These are phyloP conservation scores for Wilhelminamyces savonicus DNA, from an alignment of 805 yeast species.

Conservation along the genomic window DNA sequence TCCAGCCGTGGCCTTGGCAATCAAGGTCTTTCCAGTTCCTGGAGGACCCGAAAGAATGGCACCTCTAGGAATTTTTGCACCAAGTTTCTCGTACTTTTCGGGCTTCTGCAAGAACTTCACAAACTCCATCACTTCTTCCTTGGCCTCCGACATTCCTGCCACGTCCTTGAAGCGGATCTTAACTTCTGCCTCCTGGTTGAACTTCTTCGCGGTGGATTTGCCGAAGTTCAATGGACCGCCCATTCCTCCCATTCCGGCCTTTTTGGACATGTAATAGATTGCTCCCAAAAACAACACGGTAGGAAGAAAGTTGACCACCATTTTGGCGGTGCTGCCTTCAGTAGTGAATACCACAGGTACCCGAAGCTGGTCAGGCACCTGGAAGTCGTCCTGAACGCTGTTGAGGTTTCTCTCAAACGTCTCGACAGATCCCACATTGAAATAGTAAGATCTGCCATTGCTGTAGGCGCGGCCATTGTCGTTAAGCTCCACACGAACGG, in stretches of 20 bases:
- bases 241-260: slow-evolving; percentile 67
- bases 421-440: slow-evolving; percentile 86
- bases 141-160: slow-evolving; percentile 96
- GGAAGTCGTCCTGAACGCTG: slow-evolving; percentile 65
- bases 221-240: slow-evolving; percentile 83
- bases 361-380: slow-evolving; percentile 54
- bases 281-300: slow-evolving; percentile 86
- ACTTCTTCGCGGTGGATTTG: slow-evolving; percentile 82
- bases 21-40: slow-evolving; percentile 96
- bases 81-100: slow-evolving; percentile 79
- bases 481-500: slow-evolving; percentile 66
- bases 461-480: slow-evolving; percentile 48
- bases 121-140: slow-evolving; percentile 96
- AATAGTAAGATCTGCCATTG: slow-evolving; percentile 31
- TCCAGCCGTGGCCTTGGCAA: slow-evolving; percentile 98
- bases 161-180: slow-evolving; percentile 88
- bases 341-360: slow-evolving; percentile 78
- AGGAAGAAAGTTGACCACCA: slow-evolving; percentile 75
- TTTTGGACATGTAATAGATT: slow-evolving; percentile 71
- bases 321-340: slow-evolving; percentile 60
- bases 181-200: slow-evolving; percentile 87
- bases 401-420: slow-evolving; percentile 76
- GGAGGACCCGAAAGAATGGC: slow-evolving; percentile 98
- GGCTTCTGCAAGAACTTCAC: slow-evolving; percentile 91
- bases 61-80: slow-evolving; percentile 98